Percentiles rank a stretch among this genome's conserved stretches.
phyloP scores from a whole-genome alignment of 2,329 filamentous ascomycete genomes.

The Aspergillus latus region DNA sequence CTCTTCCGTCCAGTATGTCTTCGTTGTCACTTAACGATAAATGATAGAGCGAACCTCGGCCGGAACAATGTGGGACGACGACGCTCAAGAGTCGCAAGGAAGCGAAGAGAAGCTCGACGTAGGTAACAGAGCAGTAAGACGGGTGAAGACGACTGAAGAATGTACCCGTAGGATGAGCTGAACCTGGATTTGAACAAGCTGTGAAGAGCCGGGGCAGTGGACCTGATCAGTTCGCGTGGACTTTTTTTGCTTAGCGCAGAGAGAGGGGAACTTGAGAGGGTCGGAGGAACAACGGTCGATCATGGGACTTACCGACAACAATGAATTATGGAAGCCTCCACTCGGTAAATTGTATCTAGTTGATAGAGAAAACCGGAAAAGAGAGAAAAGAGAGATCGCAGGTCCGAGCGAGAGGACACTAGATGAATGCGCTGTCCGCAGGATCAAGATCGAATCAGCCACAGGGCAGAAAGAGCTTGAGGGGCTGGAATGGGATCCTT shows the following conservation, averaged over 20 bases:
- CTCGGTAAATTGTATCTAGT: background rate
- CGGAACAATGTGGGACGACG: background rate
- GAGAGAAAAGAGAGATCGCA: background rate
- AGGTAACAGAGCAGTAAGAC: background rate
- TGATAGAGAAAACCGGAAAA: background rate
- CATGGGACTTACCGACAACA: background rate
- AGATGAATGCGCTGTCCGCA: background rate
- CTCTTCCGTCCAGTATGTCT: no score
- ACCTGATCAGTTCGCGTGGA: slow-evolving; percentile 11
- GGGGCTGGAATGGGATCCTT: background rate
- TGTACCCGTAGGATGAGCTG: background rate
- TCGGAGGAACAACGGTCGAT: slow-evolving; percentile 1
- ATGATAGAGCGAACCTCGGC: no score
- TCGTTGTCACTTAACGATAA: no score
- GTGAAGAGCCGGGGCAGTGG: background rate
- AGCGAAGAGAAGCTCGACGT: background rate
- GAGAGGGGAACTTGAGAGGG: background rate
- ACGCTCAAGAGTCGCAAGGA: background rate
- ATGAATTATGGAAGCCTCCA: background rate
- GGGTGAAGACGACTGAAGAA: background rate
- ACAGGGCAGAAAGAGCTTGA: background rate
- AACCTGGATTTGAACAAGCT: background rate
- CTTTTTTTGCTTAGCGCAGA: slow-evolving; percentile 5
- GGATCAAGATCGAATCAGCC: background rate
- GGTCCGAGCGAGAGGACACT: background rate